These are phyloP conservation scores for Abortiporus biennis DNA, from an alignment of 1,284 basidiomycete genomes.

Conservation along the genomic window DNA sequence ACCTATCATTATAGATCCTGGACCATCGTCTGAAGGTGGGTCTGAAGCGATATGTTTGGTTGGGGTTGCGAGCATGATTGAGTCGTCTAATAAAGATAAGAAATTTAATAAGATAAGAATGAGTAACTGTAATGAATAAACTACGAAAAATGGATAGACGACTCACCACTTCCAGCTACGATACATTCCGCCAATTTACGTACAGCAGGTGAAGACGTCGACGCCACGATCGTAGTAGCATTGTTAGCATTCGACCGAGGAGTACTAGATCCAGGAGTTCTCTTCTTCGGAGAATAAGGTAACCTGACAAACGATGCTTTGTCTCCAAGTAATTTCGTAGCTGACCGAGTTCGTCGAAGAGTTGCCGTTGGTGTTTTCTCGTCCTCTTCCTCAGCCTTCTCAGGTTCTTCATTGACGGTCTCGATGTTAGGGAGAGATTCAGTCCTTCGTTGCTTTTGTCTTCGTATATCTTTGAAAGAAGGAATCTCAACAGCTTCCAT, in stretches of 20 bases:
- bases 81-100: conserved; percentile 31
- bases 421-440: conserved; percentile 5
- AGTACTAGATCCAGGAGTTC: conserved; percentile 11
- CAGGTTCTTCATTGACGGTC: no score
- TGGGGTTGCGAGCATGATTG: conserved; percentile 30
- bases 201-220: conserved; percentile 24
- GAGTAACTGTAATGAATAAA: background rate
- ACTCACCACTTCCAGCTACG: conserved; percentile 39
- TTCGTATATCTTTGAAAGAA: conserved; percentile 7
- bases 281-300: conserved; percentile 14
- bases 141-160: background rate
- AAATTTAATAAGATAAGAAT: conserved; percentile 2
- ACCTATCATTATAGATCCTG: conserved; percentile 45
- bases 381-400: conserved; percentile 11
- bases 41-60: conserved; percentile 7
- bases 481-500: conserved; percentile 47
- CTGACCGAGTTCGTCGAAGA: conserved; percentile 19
- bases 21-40: conserved; percentile 51
- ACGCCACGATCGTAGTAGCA: conserved; percentile 3
- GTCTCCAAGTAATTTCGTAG: conserved; percentile 16
- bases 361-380: background rate
- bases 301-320: conserved; percentile 10
- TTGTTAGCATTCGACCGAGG: background rate
- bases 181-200: conserved; percentile 25
- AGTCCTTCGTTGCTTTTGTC: no score